These are phyloP conservation scores for Abrus pulchellus DNA, from an alignment of 306 rosid species.

Conservation along the genomic window DNA sequence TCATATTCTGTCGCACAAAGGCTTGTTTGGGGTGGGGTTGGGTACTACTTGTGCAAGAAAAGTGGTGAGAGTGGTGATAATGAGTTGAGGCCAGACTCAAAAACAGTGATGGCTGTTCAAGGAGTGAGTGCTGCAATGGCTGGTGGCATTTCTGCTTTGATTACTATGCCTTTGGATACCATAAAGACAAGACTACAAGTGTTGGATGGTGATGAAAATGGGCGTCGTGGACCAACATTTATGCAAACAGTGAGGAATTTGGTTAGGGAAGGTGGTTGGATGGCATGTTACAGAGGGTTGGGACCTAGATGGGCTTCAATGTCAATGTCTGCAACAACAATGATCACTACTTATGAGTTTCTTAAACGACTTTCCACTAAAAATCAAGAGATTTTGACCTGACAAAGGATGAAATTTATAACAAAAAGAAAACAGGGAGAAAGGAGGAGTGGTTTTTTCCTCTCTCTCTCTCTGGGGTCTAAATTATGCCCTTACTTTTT, in stretches of 20 bases:
- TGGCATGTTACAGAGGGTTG: slow-evolving; percentile 81
- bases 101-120: slow-evolving; percentile 72
- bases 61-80: slow-evolving; percentile 37
- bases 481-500: slow-evolving; percentile 40
- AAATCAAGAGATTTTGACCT: slow-evolving; percentile 64
- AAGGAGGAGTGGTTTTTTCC: not conserved
- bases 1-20: slow-evolving; percentile 75
- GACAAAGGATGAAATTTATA: slow-evolving; percentile 11
- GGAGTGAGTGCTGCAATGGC: slow-evolving; percentile 92
- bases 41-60: slow-evolving; percentile 58
- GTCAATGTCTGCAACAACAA: slow-evolving; percentile 65
- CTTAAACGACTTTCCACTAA: slow-evolving; percentile 79
- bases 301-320: slow-evolving; percentile 51
- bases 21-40: slow-evolving; percentile 72
- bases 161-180: slow-evolving; percentile 81
- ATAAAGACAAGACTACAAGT: slow-evolving; percentile 84
- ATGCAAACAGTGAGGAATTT: slow-evolving; percentile 74
- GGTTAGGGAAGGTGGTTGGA: slow-evolving; percentile 82
- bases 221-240: slow-evolving; percentile 70
- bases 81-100: slow-evolving; percentile 57
- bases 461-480: slow-evolving; percentile 22
- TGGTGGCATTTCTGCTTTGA: slow-evolving; percentile 76
- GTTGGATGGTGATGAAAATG: slow-evolving; percentile 77
- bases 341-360: slow-evolving; percentile 87
- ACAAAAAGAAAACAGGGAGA: slow-evolving; percentile 2